phyloP scores from a whole-genome alignment of 2,329 filamentous ascomycete species.

The Aspergillus fructus region DNA sequence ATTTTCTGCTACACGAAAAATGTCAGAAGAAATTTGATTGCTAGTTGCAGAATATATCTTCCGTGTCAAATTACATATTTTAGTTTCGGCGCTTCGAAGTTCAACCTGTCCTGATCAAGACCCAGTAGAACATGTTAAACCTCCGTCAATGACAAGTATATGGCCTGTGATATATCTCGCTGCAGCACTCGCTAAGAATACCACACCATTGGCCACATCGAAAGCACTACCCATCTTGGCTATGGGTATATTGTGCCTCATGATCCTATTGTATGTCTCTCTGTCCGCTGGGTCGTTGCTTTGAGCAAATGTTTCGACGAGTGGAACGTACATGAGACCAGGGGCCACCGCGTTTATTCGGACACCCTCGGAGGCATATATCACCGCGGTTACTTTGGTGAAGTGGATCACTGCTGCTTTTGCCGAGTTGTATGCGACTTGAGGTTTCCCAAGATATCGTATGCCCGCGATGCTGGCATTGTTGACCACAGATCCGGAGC shows the following conservation, averaged over 20 bases:
- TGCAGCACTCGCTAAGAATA: constrained; percentile 31
- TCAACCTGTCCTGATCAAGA: too few relatives aligned
- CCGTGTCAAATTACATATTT: too few relatives aligned
- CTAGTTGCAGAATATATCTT: too few relatives aligned
- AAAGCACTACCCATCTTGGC: constrained; percentile 32
- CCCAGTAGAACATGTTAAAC: too few relatives aligned
- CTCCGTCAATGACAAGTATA: constrained; percentile 38
- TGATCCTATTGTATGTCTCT: constrained; percentile 37
- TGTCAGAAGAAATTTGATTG: too few relatives aligned
- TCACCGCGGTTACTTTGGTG: constrained; percentile 50
- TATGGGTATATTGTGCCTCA: constrained; percentile 28
- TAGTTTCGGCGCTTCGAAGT: too few relatives aligned
- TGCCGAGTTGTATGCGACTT: constrained; percentile 54
- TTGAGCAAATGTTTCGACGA: constrained; percentile 46
- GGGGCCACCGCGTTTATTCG: constrained; percentile 56
- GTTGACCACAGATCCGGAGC: constrained; percentile 45
- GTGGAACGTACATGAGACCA: constrained; percentile 57
- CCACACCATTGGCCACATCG: constrained; percentile 34
- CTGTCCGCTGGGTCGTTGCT: constrained; percentile 47
- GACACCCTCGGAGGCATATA: constrained; percentile 39
- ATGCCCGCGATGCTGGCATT: constrained; percentile 46
- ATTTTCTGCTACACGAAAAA: too few relatives aligned
- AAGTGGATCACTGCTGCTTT: constrained; percentile 56
- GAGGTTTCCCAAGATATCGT: constrained; percentile 21
- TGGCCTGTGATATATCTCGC: constrained; percentile 37